Evolutionary conservation across 1,284 basidiomycete species (phyloP), one percentile per base, ranked within the genome.

Genomic region (Cutaneotrichosporon cavernicola): DNA sequence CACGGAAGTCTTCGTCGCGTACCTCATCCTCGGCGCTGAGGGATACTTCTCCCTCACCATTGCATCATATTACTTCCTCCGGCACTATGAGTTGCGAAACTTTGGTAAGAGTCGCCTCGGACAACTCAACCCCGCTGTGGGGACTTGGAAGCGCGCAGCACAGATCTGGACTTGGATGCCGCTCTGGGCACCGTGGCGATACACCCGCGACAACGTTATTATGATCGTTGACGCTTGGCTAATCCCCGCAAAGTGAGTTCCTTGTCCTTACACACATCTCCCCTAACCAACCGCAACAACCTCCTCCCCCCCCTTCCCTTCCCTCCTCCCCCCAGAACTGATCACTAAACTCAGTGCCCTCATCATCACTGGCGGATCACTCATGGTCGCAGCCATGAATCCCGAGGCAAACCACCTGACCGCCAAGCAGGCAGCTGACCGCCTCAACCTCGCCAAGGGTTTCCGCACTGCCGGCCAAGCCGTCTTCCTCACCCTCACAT

Each of bases 31-130:
- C 53, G 63, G 63, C 11, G 72, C 72, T 21, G 72, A 74, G 51
- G 72, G 72, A n/a, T 74, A 74, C 65, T 74, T 74, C 43, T 71
- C 70, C 30, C 66, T 74, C 7, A 68, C 66, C 18, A 63, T 68
- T n/a, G 66, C 66, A 10, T 46, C 66, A 3, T 68, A 65, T 60
- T 62, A 68, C 64, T 65, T 68, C 49, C 62, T 68, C 36, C 61
- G 65, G 56, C 62, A 65, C 60, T 68, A 56, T 21, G 63, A 65
- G 56, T 52, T 63, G 32, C 38, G 43, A 10, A 46, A 60, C 52
- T 63, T 65, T 32, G 63, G 64, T 16, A 21, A 2, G n/a, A 65
- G 64, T 2, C 52, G 46, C 4, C 66, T 68, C 8, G 62, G 64
- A 3, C 56, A 43, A 3, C 7, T n/a, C 26, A 58, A 56, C 30